A percentile compares a stretch with the other conserved stretches of the same genome.
These are phyloP conservation scores for Drechslerella coelobrocha DNA, from an alignment of 2,329 filamentous ascomycete genomes.

Conservation along the genomic window DNA sequence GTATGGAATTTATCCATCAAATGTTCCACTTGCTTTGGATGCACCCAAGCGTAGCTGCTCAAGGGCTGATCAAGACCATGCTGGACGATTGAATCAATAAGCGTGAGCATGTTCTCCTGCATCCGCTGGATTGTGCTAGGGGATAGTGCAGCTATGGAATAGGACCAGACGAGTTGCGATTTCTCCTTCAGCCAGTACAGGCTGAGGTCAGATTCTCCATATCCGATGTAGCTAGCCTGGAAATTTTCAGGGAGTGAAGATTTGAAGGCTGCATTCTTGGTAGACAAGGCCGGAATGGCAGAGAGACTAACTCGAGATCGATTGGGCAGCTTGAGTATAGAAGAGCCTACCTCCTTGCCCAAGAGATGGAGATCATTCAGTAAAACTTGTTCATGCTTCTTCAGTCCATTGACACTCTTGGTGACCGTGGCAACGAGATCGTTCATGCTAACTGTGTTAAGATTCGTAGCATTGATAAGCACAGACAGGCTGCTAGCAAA, in stretches of 20 bases:
- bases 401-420: constrained; percentile 1
- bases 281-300: background rate
- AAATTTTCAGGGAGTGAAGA: background rate
- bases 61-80: background rate
- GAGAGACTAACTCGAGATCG: background rate
- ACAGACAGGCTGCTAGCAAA: background rate
- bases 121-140: background rate
- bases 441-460: background rate
- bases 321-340: background rate
- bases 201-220: background rate
- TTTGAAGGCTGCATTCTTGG: background rate
- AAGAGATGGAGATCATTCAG: background rate
- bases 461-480: background rate
- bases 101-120: background rate
- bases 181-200: background rate
- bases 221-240: background rate
- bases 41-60: background rate
- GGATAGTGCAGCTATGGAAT: background rate
- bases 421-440: background rate
- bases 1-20: too few species aligned
- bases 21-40: too few species aligned
- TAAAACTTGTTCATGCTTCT: background rate
- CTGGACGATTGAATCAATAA: background rate
- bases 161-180: background rate
- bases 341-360: background rate